Conservation (phyloP, 2,329 filamentous ascomycete species). For the Albifimbria verrucaria region DNA sequence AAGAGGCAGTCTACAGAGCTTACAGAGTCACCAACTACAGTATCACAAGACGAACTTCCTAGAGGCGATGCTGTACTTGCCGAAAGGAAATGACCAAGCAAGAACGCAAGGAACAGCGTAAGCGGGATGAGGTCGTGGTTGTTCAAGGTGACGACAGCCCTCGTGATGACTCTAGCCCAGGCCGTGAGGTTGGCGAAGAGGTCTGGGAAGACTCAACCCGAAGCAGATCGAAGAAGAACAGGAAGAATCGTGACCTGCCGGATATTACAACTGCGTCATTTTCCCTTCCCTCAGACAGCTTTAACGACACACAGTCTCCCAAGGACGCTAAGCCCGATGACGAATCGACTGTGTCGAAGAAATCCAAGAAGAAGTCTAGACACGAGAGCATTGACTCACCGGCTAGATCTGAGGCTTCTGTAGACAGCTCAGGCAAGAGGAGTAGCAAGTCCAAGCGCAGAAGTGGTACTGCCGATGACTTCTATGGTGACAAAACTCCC, state of each 20-base stretch:
- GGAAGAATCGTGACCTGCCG: conserved; percentile 23
- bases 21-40: conserved; percentile 5
- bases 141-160: conserved; percentile 21
- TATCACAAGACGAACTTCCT: conserved; percentile 7
- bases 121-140: conserved; percentile 34
- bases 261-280: conserved; percentile 20
- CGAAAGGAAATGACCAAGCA: conserved; percentile 23
- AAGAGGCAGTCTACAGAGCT: conserved; percentile 29
- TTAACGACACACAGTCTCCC: conserved; percentile 20
- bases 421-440: conserved; percentile 32
- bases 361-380: conserved; percentile 23
- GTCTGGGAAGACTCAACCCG: conserved; percentile 23
- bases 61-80: conserved; percentile 21
- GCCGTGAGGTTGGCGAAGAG: conserved; percentile 14
- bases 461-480: conserved; percentile 32
- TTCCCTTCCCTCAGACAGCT: conserved; percentile 25
- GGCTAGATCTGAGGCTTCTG: conserved; percentile 34
- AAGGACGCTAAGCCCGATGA: conserved; percentile 16
- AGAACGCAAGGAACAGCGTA: conserved; percentile 30
- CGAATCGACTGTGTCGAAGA: conserved; percentile 25
- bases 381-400: conserved; percentile 23
- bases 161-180: conserved; percentile 11
- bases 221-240: conserved; percentile 30
- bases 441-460: conserved; percentile 37
- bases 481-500: conserved; percentile 33